Percentiles rank a stretch among this genome's conserved stretches.
phyloP scores from a whole-genome alignment of 179 eudicot genomes.

The Silene noctiflora region DNA sequence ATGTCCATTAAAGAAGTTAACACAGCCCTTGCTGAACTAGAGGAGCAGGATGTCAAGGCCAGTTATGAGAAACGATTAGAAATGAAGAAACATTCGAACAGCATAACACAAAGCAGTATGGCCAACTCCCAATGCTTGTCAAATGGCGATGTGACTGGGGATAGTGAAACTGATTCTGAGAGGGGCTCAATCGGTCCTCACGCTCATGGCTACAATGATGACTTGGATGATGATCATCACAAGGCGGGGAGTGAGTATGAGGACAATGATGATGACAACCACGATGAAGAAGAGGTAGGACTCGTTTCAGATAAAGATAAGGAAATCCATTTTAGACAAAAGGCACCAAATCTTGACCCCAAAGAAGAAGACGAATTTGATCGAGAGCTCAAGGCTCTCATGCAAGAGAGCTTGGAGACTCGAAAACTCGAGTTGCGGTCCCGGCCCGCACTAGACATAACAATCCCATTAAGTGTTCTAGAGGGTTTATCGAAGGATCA shows the following conservation, averaged over 20 bases:
- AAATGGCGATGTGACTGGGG: slow-evolving; percentile 59
- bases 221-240: slow-evolving; percentile 63
- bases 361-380: slow-evolving; percentile 92
- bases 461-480: slow-evolving; percentile 77
- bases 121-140: slow-evolving; percentile 47
- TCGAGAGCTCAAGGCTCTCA: slow-evolving; percentile 79
- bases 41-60: slow-evolving; percentile 76
- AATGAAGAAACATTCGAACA: slow-evolving; percentile 49
- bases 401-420: slow-evolving; percentile 98
- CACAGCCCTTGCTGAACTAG: slow-evolving; percentile 70
- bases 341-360: slow-evolving; percentile 59
- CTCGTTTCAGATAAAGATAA: slow-evolving; percentile 82
- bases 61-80: slow-evolving; percentile 55
- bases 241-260: slow-evolving; percentile 66
- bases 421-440: slow-evolving; percentile 75
- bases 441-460: slow-evolving; percentile 87
- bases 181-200: slow-evolving; percentile 61
- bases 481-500: slow-evolving; percentile 70
- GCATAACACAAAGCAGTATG: slow-evolving; percentile 35
- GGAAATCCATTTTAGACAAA: slow-evolving; percentile 78
- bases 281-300: slow-evolving; percentile 48
- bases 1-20: slow-evolving; percentile 75
- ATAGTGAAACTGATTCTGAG: slow-evolving; percentile 66
- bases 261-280: slow-evolving; percentile 70
- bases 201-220: slow-evolving; percentile 61